Evolutionary conservation across 768 basidiomycete genomes (phyloP), one percentile per base, ranked within the genome.

Genomic region (Lentinula lateritia): DNA sequence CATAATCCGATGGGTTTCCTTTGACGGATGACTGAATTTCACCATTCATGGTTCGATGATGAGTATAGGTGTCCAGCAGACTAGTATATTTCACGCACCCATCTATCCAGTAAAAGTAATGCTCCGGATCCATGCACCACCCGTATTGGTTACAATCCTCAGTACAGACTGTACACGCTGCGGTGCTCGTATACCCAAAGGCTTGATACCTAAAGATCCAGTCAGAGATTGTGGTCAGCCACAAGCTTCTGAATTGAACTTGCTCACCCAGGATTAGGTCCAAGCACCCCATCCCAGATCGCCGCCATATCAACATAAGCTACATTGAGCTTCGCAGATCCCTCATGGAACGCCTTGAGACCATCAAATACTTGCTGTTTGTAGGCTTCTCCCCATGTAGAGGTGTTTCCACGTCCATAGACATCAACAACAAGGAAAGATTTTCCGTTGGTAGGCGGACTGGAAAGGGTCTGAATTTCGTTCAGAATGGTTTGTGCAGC

Each of bases 81-180:
- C 28, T 4, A 3, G 28, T 28, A 28, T 28, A 28, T 28, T 28
- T 28, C 28, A 28, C 28, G 28, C 61, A 83, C 83, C 78, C 76
- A 42, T 71, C 69, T 23, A 83, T 78, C 79, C 82, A 84, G 65
- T 83, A 82, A 62, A 83, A 85, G 52, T 75, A 75, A 64, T 80
- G 80, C 39, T 79, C 78, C 2, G 79, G 77, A 56, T 81, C 79
- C 50, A 59, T 35, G 60, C 80, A 81, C 61, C 63, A 59, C 2
- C 65, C 71, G 4, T 69, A 65, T 5, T 73, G 73, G 12, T 76
- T 75, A 46, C 74, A 66, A 5, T 72, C 72, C 2, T 69, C 70
- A 2, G 67, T 76, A 58, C 73, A 72, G 3, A 65, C 54, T 1
- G 67, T 69, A 63, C 76, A 81, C 0, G 75, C 69, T 18, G 71